These are phyloP conservation scores for Domatiomyces globalis DNA, from an alignment of 2,329 filamentous ascomycete species.

Conservation along the genomic window DNA sequence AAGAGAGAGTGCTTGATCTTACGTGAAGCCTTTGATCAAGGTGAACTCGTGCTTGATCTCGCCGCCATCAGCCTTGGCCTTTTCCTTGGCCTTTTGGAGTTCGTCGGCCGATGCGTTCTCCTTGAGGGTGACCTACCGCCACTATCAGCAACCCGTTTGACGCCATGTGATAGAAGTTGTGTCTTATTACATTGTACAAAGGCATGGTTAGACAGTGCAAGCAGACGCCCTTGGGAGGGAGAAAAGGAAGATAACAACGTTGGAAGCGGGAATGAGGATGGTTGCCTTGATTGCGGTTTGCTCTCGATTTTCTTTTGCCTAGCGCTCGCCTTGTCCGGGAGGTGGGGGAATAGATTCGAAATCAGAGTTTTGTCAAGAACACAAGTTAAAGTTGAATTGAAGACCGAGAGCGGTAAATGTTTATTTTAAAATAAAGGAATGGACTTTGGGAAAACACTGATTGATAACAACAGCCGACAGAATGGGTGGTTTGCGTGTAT, in stretches of 20 bases:
- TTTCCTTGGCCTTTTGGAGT: constrained; percentile 60
- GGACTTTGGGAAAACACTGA: neutral
- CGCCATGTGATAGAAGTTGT: constrained; percentile 1
- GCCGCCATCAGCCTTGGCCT: constrained; percentile 61
- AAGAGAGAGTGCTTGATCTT: constrained; percentile 28
- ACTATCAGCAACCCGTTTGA: neutral
- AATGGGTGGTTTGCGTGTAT: neutral
- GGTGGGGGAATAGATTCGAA: no score
- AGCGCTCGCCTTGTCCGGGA: no score
- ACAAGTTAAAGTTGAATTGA: neutral
- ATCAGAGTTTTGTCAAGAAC: no score
- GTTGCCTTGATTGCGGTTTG: neutral
- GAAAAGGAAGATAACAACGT: neutral
- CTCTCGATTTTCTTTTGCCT: neutral
- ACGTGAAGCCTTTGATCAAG: constrained; percentile 89
- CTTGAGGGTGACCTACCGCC: constrained; percentile 61
- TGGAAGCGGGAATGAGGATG: no score
- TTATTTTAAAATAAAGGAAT: neutral
- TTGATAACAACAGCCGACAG: neutral
- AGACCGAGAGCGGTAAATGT: neutral
- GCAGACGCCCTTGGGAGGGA: neutral
- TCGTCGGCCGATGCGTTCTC: constrained; percentile 51
- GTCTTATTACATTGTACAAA: constrained; percentile 26
- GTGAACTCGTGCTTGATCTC: constrained; percentile 72
- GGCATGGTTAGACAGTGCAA: constrained; percentile 21